Evolutionary conservation across 2,329 filamentous ascomycete genomes (phyloP), one percentile per base, ranked within the genome.

Genomic region (Nannizziopsis arthrosporioides): DNA sequence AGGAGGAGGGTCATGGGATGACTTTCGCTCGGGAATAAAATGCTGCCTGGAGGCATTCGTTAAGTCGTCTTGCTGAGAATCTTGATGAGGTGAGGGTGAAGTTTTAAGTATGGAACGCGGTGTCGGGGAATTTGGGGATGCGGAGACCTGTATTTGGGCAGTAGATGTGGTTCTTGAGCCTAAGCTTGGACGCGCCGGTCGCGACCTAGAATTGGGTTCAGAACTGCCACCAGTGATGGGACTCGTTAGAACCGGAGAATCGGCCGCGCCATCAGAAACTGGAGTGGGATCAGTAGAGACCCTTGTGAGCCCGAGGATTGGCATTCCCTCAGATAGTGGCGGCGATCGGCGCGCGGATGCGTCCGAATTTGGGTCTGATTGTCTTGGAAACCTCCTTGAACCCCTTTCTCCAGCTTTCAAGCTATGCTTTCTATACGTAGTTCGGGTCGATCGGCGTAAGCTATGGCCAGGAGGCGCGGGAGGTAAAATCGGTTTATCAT

Each of bases 361-460:
- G n/a, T 71, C 48, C 2, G 51, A 71, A 52, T 82, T 79, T 11
- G 73, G 73, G 12, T 42, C 46, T 41, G 46, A 34, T 43, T 39
- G 46, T 34, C 46, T 48, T 19, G 46, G 46, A 19, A 43, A 31
- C 9, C 46, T 17, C 30, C 46, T 42, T 19, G 46, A 34, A n/a
- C 42, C 40, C 19, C 46, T 43, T n/a, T 48, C 46, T 4, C 46
- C 46, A 11, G 40, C 85, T 44, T 84, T 82, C 53, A 94, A 65
- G 68, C 89, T 95, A 31, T 89, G 89, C 50, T 85, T 86, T 58
- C 89, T 75, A 64, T 96, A 96, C 19, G 85, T 90, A 4, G 92
- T 98, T 47, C 86, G 78, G 15, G 88, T 98, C 10, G 92, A 95
- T 53, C 92, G 79, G 57, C 92, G 83, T 42, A 98, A 70, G 30